Conservation (phyloP, 2,329 filamentous ascomycete species). For the Pseudogymnoascus sp. region DNA sequence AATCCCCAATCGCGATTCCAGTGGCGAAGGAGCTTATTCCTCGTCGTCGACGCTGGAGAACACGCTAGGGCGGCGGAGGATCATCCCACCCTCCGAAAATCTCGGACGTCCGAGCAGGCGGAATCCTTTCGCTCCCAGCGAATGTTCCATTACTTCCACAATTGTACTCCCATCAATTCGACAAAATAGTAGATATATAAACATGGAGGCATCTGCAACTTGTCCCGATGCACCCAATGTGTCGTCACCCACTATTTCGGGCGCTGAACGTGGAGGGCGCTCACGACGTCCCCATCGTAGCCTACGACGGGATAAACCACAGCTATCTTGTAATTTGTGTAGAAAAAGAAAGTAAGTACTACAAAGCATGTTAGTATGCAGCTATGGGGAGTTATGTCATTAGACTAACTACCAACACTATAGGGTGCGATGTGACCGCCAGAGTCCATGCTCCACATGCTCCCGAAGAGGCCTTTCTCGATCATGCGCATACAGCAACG, state of each 20-base stretch:
- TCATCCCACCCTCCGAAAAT: not conserved
- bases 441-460: slow-evolving; percentile 26
- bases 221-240: not conserved
- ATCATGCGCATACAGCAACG: slow-evolving; percentile 25
- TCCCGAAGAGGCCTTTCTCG: slow-evolving; percentile 21
- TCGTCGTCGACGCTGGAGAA: not conserved
- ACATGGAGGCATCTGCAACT: not conserved
- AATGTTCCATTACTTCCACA: not conserved
- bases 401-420: not conserved
- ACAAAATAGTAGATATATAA: not conserved
- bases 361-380: slow-evolving; percentile 17
- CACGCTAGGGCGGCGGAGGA: not conserved
- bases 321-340: slow-evolving; percentile 27
- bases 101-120: not conserved
- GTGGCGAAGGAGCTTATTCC: not conserved
- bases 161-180: not conserved
- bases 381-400: slow-evolving; percentile 10
- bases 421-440: slow-evolving; percentile 27
- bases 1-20: not conserved
- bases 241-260: not conserved
- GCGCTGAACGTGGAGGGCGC: slow-evolving; percentile 10
- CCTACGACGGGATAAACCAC: slow-evolving; percentile 27
- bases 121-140: not conserved
- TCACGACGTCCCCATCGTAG: slow-evolving; percentile 20
- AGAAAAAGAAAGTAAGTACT: slow-evolving; percentile 27